Conservation (phyloP, 1,139 yeast genomes). For the Geotrichum macrosporum region DNA sequence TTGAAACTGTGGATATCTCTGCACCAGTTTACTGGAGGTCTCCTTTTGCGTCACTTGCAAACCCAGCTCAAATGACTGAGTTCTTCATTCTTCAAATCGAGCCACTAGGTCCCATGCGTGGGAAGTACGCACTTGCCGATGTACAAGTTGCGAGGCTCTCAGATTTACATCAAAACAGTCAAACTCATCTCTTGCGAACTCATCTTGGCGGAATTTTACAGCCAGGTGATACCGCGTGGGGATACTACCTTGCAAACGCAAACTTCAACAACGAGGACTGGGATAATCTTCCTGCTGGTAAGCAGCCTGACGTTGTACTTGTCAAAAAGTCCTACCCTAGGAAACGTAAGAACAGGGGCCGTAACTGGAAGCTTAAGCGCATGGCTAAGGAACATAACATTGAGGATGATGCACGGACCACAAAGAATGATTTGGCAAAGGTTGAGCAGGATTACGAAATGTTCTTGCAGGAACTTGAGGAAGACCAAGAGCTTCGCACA, state of each 20-base stretch:
- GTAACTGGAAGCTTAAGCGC: constrained; percentile 95
- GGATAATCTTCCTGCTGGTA: constrained; percentile 58
- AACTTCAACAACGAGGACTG: constrained; percentile 83
- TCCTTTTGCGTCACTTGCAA: constrained; percentile 78
- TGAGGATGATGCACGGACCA: constrained; percentile 66
- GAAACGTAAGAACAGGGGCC: constrained; percentile 67
- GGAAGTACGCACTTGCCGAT: constrained; percentile 84
- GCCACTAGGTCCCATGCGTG: constrained; percentile 79
- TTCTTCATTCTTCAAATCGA: constrained; percentile 91
- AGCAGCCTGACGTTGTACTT: constrained; percentile 76
- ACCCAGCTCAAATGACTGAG: constrained; percentile 74
- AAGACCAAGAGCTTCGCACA: constrained; percentile 91
- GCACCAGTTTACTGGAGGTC: constrained; percentile 79
- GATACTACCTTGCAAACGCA: constrained; percentile 76
- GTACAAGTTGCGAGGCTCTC: constrained; percentile 79
- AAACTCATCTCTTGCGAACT: constrained; percentile 73
- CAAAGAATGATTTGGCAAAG: constrained; percentile 82
- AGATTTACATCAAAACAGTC: constrained; percentile 80
- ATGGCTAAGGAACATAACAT: constrained; percentile 95
- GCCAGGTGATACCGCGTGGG: constrained; percentile 94
- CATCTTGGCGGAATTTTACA: constrained; percentile 91
- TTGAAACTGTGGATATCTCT: constrained; percentile 74
- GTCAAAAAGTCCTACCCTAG: constrained; percentile 89
- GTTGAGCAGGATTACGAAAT: constrained; percentile 94
- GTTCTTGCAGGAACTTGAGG: constrained; percentile 96